These are phyloP conservation scores for Fusarium fujikuroi DNA, from an alignment of 2,329 filamentous ascomycete species.

Conservation along the genomic window DNA sequence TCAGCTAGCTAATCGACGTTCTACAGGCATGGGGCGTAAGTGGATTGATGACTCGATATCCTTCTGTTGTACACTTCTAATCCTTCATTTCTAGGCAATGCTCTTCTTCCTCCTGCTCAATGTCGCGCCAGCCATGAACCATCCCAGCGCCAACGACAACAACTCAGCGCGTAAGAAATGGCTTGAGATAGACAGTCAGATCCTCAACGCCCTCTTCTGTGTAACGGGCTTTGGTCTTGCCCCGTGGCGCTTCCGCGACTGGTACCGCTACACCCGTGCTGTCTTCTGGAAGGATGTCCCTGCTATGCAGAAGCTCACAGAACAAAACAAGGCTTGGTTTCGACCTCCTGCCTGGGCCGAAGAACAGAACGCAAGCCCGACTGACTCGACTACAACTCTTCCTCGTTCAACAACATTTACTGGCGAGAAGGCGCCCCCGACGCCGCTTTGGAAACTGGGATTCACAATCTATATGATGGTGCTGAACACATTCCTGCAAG, in stretches of 20 bases:
- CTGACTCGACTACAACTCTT: background rate
- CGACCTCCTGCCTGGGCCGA: background rate
- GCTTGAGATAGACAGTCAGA: conserved; percentile 86
- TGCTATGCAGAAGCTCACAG: background rate
- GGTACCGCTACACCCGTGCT: background rate
- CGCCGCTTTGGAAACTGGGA: background rate
- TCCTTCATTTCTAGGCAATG: background rate
- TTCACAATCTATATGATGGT: conserved; percentile 5
- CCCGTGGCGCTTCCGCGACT: conserved; percentile 80
- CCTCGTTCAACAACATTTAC: background rate
- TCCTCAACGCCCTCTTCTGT: conserved; percentile 83
- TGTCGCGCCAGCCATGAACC: background rate
- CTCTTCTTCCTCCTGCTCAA: background rate
- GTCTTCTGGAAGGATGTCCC: background rate
- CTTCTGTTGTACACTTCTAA: background rate
- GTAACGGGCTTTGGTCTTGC: conserved; percentile 85
- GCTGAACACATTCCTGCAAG: background rate
- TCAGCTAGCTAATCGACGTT: background rate
- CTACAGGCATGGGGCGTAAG: conserved; percentile 2
- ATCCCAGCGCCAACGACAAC: conserved; percentile 63
- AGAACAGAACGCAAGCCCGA: background rate
- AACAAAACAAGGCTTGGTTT: conserved; percentile 4
- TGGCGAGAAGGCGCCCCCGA: background rate
- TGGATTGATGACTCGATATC: background rate
- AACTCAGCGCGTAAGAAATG: conserved; percentile 79